A percentile compares a stretch with the other conserved stretches of the same genome.
These are phyloP conservation scores for Brassica hybrid DNA, from an alignment of 441 rosid species.

Conservation along the genomic window DNA sequence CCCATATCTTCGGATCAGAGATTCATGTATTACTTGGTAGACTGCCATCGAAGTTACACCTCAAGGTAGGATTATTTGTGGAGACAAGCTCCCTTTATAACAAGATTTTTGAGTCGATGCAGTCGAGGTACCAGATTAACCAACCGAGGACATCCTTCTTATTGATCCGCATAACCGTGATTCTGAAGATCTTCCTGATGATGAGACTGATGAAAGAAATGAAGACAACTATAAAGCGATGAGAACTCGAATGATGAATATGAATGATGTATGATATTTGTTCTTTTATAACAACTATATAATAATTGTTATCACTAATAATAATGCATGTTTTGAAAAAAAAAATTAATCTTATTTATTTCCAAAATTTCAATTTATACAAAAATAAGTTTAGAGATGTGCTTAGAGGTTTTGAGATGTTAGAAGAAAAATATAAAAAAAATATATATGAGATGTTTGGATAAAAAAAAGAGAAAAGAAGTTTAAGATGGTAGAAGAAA, in stretches of 20 bases:
- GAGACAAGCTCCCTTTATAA: background rate
- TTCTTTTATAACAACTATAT: too few species aligned
- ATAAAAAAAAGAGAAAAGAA: background rate
- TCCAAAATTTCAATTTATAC: too few species aligned
- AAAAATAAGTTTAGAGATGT: too few species aligned
- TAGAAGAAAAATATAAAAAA: too few species aligned
- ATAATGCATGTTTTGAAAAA: background rate
- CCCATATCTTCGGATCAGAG: background rate
- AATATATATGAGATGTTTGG: background rate
- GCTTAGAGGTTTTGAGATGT: too few species aligned
- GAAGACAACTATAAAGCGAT: background rate
- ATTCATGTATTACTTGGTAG: background rate
- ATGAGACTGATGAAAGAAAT: background rate
- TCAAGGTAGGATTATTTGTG: background rate
- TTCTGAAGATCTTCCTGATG: background rate
- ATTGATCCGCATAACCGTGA: background rate
- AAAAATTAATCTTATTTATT: too few species aligned
- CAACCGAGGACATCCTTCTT: background rate
- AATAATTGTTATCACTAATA: background rate
- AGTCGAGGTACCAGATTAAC: background rate
- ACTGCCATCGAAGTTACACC: background rate
- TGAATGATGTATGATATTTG: background rate
- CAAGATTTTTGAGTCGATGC: background rate
- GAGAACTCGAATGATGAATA: background rate
- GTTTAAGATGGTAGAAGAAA: background rate